These are phyloP conservation scores for Shiraia sp. DNA, from an alignment of 2,329 filamentous ascomycete species.

Conservation along the genomic window DNA sequence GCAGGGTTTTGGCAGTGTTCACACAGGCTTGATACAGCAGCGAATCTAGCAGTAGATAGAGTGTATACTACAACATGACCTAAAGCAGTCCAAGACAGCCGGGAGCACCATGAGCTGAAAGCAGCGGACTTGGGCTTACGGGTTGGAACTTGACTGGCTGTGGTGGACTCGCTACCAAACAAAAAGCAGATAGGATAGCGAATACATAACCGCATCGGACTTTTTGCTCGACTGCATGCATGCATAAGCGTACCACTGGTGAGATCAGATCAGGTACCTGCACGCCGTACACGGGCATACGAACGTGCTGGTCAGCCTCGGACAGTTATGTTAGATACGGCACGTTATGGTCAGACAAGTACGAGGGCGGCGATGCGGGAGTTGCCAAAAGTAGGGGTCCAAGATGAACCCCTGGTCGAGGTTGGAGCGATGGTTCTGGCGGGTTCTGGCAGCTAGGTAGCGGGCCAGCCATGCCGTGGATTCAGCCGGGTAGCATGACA, in stretches of 20 bases:
- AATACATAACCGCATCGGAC: conserved; percentile 5
- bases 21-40: too few relatives aligned
- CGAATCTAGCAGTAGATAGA: too few relatives aligned
- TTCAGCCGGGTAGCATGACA: conserved; percentile 2
- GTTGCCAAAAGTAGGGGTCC: too few relatives aligned
- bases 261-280: too few relatives aligned
- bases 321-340: background rate
- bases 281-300: too few relatives aligned
- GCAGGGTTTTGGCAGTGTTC: background rate
- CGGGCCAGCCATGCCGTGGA: too few relatives aligned
- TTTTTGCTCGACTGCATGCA: too few relatives aligned
- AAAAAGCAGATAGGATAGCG: conserved; percentile 2
- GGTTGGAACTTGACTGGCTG: conserved; percentile 2
- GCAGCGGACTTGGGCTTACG: conserved; percentile 4
- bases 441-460: too few relatives aligned
- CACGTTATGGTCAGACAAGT: background rate
- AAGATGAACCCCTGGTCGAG: too few relatives aligned
- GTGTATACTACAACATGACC: conserved; percentile 33
- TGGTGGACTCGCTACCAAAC: conserved; percentile 4
- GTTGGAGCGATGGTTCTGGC: conserved; percentile 4
- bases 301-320: too few relatives aligned
- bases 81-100: conserved; percentile 25
- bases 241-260: too few relatives aligned
- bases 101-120: background rate
- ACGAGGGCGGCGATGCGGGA: too few relatives aligned